Evolutionary conservation across 768 basidiomycete genomes (phyloP), one percentile per base, ranked within the genome.

Genomic region (Cystofilobasidium bisporidii): DNA sequence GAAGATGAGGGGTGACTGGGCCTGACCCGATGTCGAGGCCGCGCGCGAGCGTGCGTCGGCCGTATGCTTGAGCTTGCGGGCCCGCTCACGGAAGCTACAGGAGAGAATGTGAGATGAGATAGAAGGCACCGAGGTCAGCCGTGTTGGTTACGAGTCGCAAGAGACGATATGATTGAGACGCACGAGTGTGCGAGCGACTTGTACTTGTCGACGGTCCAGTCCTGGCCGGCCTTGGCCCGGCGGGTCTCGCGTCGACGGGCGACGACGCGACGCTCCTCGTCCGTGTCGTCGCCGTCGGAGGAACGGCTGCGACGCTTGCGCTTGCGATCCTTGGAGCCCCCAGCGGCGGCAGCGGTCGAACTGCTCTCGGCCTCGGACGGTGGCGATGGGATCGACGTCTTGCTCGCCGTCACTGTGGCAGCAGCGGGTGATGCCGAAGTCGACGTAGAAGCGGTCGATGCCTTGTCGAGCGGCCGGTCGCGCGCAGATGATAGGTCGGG

Each of bases 11-110:
- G 68, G 53, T 33, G 68, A 56, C 22, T 63, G 68, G 0, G 60
- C 32, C 12, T 33, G 32, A 14, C 24, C 36, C 32, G 65, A 66
- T 14, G 55, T 33, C 20, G 61, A 28, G 0, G 67, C 50, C 43
- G 55, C 22, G 30, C 67, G 61, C 14, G 53, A 47, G 12, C 68
- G 68, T 20, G 62, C 63, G 63, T 69, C 68, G 28, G 55, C 68
- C 22, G 57, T 30, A 38, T 69, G 63, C 62, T 69, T 69, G 26
- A 64, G 55, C 3, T 28, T 33, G 28, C 63, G 63, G 0, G 68
- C 68, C 4, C 57, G 41, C 22, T 61, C 59, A 15, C 58, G 56
- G 63, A 41, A 69, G 11, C 68, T 69, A 45, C 48, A 61, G 45
- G 12, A 1, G 18, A 53, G 2, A 6, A 24, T 26, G 14, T 26